Conservation (phyloP, 2,329 filamentous ascomycete genomes). For the Onygenales sp. region DNA sequence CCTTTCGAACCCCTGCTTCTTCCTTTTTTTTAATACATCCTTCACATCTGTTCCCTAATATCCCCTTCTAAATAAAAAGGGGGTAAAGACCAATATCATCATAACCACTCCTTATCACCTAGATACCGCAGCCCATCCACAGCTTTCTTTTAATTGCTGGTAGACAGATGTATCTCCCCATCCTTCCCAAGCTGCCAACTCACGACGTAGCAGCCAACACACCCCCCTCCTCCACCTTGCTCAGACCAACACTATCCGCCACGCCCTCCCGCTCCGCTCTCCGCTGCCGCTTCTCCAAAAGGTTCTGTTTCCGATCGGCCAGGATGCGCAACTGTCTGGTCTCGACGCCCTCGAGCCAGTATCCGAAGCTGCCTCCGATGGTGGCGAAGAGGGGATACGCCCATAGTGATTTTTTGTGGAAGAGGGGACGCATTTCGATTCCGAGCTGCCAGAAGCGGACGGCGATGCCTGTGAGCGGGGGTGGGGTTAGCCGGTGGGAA, state of each 20-base stretch:
- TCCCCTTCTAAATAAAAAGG: too few species aligned
- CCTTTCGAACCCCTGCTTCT: too few species aligned
- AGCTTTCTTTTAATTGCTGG: neutral
- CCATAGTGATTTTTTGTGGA: slow-evolving; percentile 76
- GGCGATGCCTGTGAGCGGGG: slow-evolving; percentile 59
- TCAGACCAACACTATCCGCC: slow-evolving; percentile 13
- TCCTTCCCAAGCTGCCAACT: slow-evolving; percentile 5
- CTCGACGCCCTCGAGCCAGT: slow-evolving; percentile 91
- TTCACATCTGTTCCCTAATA: too few species aligned
- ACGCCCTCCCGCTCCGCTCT: slow-evolving; percentile 57
- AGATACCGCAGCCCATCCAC: too few species aligned
- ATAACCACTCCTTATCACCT: too few species aligned
- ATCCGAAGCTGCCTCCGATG: slow-evolving; percentile 84
- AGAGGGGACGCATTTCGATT: slow-evolving; percentile 94
- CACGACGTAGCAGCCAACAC: slow-evolving; percentile 28
- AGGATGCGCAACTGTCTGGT: slow-evolving; percentile 69
- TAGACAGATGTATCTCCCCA: too few species aligned
- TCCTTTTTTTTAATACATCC: too few species aligned
- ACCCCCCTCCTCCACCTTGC: slow-evolving; percentile 24
- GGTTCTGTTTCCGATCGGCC: slow-evolving; percentile 63
- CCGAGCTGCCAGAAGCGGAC: slow-evolving; percentile 94
- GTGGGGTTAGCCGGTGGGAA: too few species aligned
- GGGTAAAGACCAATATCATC: too few species aligned
- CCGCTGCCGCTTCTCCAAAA: slow-evolving; percentile 84
- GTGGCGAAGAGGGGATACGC: slow-evolving; percentile 83